Percentiles rank a stretch among this genome's conserved stretches.
Evolutionary conservation across 306 rosid genomes (phyloP).

Genomic region (Lotus japonicus): DNA sequence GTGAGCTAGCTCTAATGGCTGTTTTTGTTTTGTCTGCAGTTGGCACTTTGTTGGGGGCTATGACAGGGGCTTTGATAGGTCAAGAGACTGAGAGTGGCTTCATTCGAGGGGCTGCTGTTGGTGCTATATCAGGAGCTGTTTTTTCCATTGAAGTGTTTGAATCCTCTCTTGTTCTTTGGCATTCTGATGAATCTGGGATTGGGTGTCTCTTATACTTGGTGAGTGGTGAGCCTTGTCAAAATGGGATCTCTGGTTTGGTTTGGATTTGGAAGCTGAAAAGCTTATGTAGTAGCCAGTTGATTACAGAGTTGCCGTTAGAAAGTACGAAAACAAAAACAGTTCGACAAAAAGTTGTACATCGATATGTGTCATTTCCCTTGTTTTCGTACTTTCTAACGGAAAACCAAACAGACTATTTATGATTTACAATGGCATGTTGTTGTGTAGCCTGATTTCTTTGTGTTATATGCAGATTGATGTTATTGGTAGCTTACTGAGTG

Average conservation of each 20-base stretch:
- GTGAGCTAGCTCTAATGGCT: conserved; percentile 7
- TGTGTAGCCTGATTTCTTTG: conserved; percentile 14
- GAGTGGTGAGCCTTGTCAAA: conserved; percentile 27
- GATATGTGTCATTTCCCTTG: too few relatives aligned
- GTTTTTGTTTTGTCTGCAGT: conserved; percentile 47
- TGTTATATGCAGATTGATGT: conserved; percentile 75
- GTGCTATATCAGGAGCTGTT: conserved; percentile 99
- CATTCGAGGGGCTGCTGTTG: conserved; percentile 97
- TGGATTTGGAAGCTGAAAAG: not conserved
- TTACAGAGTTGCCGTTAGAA: too few relatives aligned
- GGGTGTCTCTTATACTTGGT: conserved; percentile 94
- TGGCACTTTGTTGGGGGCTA: conserved; percentile 87
- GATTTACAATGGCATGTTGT: not conserved
- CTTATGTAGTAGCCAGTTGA: too few relatives aligned
- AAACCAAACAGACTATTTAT: not conserved
- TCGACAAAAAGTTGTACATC: too few relatives aligned
- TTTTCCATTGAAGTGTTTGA: conserved; percentile 98
- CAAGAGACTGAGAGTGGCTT: conserved; percentile 99
- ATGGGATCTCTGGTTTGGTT: conserved; percentile 4
- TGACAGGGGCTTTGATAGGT: conserved; percentile 98
- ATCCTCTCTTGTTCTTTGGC: conserved; percentile 96
- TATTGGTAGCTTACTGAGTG: conserved; percentile 89
- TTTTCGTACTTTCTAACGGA: too few relatives aligned
- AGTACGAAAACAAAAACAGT: too few relatives aligned
- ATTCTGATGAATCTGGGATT: conserved; percentile 96